Evolutionary conservation across 1,139 yeast genomes (phyloP).

Genomic region (Magnusiomyces suaveolens): DNA sequence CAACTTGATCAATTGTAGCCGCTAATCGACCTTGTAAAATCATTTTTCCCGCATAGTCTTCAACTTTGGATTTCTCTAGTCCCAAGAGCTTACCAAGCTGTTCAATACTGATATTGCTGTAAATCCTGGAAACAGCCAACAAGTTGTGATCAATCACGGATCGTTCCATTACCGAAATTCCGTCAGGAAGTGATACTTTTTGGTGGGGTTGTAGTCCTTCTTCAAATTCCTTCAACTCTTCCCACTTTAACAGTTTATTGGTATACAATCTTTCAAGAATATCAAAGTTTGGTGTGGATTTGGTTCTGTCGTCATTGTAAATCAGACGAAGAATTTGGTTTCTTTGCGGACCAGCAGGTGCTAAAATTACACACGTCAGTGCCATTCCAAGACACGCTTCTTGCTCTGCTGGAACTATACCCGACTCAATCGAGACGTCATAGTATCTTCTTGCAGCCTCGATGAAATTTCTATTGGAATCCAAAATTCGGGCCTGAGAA

Average conservation of each 20-base stretch:
- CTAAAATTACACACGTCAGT: slow-evolving; percentile 27
- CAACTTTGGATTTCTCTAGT: slow-evolving; percentile 25
- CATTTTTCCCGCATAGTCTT: slow-evolving; percentile 30
- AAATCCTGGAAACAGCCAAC: slow-evolving; percentile 29
- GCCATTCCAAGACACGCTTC: slow-evolving; percentile 29
- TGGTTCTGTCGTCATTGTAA: slow-evolving; percentile 29
- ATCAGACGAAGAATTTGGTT: slow-evolving; percentile 26
- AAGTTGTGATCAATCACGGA: slow-evolving; percentile 33
- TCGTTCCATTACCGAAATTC: slow-evolving; percentile 27
- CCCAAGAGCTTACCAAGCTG: slow-evolving; percentile 27
- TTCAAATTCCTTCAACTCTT: slow-evolving; percentile 25
- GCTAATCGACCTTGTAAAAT: slow-evolving; percentile 29
- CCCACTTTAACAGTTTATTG: slow-evolving; percentile 26
- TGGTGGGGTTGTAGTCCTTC: slow-evolving; percentile 25
- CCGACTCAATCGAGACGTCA: slow-evolving; percentile 25
- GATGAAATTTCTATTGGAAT: slow-evolving; percentile 27
- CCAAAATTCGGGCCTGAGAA: slow-evolving; percentile 30
- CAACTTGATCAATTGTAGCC: slow-evolving; percentile 32
- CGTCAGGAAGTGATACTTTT: slow-evolving; percentile 24
- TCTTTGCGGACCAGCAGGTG: slow-evolving; percentile 33
- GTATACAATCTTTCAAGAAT: slow-evolving; percentile 27
- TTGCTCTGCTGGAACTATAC: slow-evolving; percentile 27
- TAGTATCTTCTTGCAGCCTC: slow-evolving; percentile 31
- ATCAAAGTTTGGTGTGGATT: slow-evolving; percentile 19
- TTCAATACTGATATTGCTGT: slow-evolving; percentile 26